A percentile compares a stretch with the other conserved stretches of the same genome.
Evolutionary conservation across 768 basidiomycete species (phyloP).

Genomic region (Boletus edulis): DNA sequence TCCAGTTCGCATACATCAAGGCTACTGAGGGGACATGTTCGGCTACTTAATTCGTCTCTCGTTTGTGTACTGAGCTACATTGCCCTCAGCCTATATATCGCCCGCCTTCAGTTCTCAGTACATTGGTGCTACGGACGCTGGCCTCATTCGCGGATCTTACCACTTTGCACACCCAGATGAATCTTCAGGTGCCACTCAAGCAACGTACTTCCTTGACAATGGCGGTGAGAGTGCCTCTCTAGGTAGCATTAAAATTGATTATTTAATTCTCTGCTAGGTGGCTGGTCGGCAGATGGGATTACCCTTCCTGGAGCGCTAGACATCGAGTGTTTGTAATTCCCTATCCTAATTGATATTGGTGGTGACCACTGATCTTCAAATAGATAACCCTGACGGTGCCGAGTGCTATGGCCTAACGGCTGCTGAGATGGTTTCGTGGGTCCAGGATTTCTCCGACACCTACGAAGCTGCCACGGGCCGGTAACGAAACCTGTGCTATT

Average conservation of each 20-base stretch:
- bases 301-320: conserved; percentile 66
- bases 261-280: conserved; percentile 32
- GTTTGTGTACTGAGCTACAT: neutral
- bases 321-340: conserved; percentile 48
- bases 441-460: conserved; percentile 59
- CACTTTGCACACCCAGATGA: conserved; percentile 58
- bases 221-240: conserved; percentile 38
- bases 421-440: conserved; percentile 61
- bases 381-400: conserved; percentile 52
- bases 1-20: conserved; percentile 62
- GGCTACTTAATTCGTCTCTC: conserved; percentile 6
- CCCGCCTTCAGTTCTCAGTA: conserved; percentile 48
- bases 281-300: conserved; percentile 53
- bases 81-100: conserved; percentile 18
- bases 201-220: conserved; percentile 54
- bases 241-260: neutral
- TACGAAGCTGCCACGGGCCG: conserved; percentile 48
- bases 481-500: conserved; percentile 26
- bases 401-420: conserved; percentile 54
- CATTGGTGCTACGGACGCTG: conserved; percentile 51
- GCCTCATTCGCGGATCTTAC: conserved; percentile 58
- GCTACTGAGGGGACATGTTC: conserved; percentile 62
- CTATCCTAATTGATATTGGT: neutral
- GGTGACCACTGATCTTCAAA: neutral
- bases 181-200: conserved; percentile 57